Evolutionary conservation across 1,139 yeast species (phyloP), one percentile per base, ranked within the genome.

Genomic region (Lodderomyces oxycetoniae): DNA sequence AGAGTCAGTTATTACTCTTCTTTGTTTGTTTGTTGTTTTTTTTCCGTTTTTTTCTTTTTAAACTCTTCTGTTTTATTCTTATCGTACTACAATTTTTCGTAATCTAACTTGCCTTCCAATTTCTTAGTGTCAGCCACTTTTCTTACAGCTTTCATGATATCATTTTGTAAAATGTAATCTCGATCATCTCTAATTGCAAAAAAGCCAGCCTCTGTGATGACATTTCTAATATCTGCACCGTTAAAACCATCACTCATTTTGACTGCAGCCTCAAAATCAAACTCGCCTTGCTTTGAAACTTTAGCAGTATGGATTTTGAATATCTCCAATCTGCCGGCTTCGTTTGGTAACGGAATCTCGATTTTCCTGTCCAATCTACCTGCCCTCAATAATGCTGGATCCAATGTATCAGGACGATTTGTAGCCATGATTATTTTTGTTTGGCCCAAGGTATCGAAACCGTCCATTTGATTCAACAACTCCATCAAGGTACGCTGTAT

Each of bases 341-440:
- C 99, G 57, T 93, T 93, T 17, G 99, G 98, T 54, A 93, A 70
- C 22, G 94, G 87, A 46, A 93, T 91, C 63, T 93, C 99, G 51
- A 93, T 87, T 63, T 93, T 93, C 57, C 98, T 77, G 61, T 93
- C 99, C 55, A 93, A 77, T 67, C 99, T 82, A 48, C 99, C 99
- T 3, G 98, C 97, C 69, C 99, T 85, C 49, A 93, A 72, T 49
- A 93, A 71, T 3, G 99, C 99, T n/a, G 99, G 99, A 60, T 93
- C 99, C 46, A 93, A 73, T 8, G 98, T 91, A 59, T 93, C 98
- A 9, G 98, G 98, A 63, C 99, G 78, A 61, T 93, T 93, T 17
- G 99, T 93, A 24, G 99, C 99, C 98, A 93, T 93, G 51, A 93
- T 93, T 36, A 93, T 89, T 67, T 93, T 93, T 2, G 98, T 93